Percentiles rank a stretch among this genome's conserved stretches.
Evolutionary conservation across 768 basidiomycete genomes (phyloP).

Genomic region (Tremella yokohamensis): DNA sequence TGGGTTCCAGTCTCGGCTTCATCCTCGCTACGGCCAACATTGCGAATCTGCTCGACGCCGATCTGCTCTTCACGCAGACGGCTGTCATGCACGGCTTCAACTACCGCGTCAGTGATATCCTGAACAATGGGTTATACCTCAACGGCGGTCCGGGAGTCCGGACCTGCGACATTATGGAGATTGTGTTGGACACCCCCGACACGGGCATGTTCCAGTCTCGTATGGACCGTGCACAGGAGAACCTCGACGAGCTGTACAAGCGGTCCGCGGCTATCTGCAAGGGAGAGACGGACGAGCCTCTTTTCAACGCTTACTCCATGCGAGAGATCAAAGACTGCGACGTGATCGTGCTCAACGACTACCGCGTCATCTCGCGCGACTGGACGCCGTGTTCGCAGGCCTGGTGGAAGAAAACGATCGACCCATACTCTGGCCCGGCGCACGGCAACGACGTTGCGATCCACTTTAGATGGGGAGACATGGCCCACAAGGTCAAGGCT

Average conservation of each 20-base stretch:
- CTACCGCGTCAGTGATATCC: slow-evolving; percentile 15
- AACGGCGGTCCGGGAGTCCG: slow-evolving; percentile 3
- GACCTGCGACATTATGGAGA: slow-evolving; percentile 8
- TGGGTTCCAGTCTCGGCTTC: slow-evolving; percentile 13
- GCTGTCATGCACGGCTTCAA: slow-evolving; percentile 13
- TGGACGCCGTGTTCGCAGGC: neutral
- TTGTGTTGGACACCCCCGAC: too few relatives aligned
- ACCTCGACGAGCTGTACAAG: slow-evolving; percentile 6
- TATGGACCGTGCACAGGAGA: neutral
- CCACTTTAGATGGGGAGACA: slow-evolving; percentile 19
- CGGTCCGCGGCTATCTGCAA: neutral
- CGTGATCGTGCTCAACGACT: slow-evolving; percentile 14
- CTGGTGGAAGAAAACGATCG: slow-evolving; percentile 2
- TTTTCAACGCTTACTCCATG: neutral
- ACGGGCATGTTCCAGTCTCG: too few relatives aligned
- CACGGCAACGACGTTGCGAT: slow-evolving; percentile 20
- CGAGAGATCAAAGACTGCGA: slow-evolving; percentile 9
- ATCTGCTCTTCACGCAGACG: slow-evolving; percentile 16
- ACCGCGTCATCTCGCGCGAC: slow-evolving; percentile 6
- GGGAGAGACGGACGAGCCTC: slow-evolving; percentile 1
- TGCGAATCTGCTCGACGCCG: slow-evolving; percentile 15
- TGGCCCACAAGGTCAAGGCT: slow-evolving; percentile 3
- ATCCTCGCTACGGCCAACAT: slow-evolving; percentile 16
- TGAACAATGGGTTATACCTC: slow-evolving; percentile 15
- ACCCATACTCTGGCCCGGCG: slow-evolving; percentile 9